Evolutionary conservation across 1,284 basidiomycete genomes (phyloP).

Genomic region (Dichomitus squalens): DNA sequence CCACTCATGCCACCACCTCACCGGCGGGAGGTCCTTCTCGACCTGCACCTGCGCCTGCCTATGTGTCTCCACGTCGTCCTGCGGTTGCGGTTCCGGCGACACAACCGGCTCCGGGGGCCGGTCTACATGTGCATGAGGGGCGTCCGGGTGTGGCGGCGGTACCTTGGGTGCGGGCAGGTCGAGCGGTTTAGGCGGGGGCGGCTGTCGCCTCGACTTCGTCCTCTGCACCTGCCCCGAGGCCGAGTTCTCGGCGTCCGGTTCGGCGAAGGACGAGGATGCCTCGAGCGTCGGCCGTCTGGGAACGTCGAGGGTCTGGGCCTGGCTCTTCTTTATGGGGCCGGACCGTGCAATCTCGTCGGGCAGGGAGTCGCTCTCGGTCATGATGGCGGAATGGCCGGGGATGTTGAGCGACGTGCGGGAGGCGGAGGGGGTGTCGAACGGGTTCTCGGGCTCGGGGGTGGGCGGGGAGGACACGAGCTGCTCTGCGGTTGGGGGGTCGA

Average conservation of each 20-base stretch:
- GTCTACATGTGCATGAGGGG: constrained; percentile 29
- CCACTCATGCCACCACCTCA: constrained; percentile 85
- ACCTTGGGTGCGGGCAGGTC: constrained; percentile 58
- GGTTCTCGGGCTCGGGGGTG: constrained; percentile 49
- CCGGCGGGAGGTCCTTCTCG: constrained; percentile 10
- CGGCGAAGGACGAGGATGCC: constrained; percentile 21
- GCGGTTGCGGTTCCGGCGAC: constrained; percentile 35
- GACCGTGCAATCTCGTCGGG: constrained; percentile 11
- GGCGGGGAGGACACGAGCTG: constrained; percentile 26
- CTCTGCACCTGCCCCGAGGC: background rate
- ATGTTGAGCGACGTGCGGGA: constrained; percentile 49
- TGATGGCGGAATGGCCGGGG: constrained; percentile 34
- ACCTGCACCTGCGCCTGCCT: constrained; percentile 35
- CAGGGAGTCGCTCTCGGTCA: constrained; percentile 30
- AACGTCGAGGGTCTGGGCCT: background rate
- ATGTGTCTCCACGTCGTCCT: constrained; percentile 1
- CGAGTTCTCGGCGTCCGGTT: background rate
- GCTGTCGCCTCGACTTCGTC: constrained; percentile 21
- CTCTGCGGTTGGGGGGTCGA: constrained; percentile 40
- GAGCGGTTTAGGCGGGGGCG: constrained; percentile 55
- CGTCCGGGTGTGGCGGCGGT: constrained; percentile 50
- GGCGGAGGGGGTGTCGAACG: constrained; percentile 53
- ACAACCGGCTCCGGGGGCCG: constrained; percentile 44
- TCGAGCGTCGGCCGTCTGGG: constrained; percentile 27
- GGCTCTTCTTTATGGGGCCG: background rate